Base-by-base conservation (phyloP, 257 asterid species). In the Eustoma russellianum region DNA sequence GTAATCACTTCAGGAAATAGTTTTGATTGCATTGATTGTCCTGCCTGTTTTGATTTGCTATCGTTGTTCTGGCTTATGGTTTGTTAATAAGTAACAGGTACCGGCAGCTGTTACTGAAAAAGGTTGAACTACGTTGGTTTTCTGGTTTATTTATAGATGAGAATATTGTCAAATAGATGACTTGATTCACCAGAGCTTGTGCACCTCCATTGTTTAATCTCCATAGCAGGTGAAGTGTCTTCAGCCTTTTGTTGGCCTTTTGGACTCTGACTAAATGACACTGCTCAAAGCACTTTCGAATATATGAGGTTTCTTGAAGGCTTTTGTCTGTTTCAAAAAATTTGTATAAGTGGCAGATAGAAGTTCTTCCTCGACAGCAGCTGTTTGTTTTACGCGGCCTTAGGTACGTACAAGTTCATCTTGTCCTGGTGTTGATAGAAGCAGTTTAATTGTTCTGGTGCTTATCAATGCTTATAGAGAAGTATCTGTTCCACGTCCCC, bases 81-180 rank as follows among this genome's bases (percentile, higher is more conserved):
- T 67, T 56, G 59, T 67, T 41, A 62, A 33, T 48, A 50, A 55
- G 53, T 70, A 72, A 70, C 64, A 53, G 83, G 73, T 66, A 59
- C 55, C 67, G 63, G 61, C 63, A 67, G 61, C 65, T 63, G 43
- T 55, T 66, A 45, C 7, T 61, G 9, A 50, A 68, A 44, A 59
- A 58, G 56, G 14, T 66, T 63, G 71, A 56, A 70, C 93, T 79
- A 58, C 82, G 76, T 70, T 68, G 63, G 63, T 77, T 82, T 77
- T 79, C 77, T 84, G 78, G 77, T 88, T 76, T 70, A 84, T 79
- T 84, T 83, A 69, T 84, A 82, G 86, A 88, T 88, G 77, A 77
- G 77, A 77, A 68, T 73, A 71, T 74, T 81, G 59, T 78, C 80
- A 59, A 72, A 71, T 84, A 78, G 76, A 69, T 77, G 92, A 79